These are phyloP conservation scores for Aspergillus homomorphus DNA, from an alignment of 495 filamentous ascomycete genomes.

Conservation along the genomic window DNA sequence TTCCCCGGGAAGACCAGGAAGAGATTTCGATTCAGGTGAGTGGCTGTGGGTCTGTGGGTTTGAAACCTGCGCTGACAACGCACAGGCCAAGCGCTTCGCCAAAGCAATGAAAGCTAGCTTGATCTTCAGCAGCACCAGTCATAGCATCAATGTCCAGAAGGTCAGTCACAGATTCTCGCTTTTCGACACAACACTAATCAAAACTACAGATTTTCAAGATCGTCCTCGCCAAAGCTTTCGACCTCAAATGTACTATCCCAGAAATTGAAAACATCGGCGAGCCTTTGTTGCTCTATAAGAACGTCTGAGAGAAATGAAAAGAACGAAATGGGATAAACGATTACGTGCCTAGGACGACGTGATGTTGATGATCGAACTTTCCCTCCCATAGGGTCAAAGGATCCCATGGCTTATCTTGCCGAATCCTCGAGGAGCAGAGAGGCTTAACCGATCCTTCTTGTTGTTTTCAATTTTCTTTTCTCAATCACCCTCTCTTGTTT, in stretches of 20 bases:
- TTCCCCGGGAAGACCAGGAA: slow-evolving; percentile 94
- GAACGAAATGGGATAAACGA: slow-evolving; percentile 25
- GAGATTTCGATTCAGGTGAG: slow-evolving; percentile 92
- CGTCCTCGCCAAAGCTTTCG: slow-evolving; percentile 96
- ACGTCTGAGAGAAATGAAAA: slow-evolving; percentile 46
- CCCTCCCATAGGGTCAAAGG: slow-evolving; percentile 15
- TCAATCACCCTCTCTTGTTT: slow-evolving; percentile 25
- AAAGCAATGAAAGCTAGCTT: slow-evolving; percentile 96
- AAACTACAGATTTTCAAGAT: slow-evolving; percentile 92
- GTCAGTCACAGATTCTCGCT: slow-evolving; percentile 39
- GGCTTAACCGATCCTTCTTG: slow-evolving; percentile 3
- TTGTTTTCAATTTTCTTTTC: slow-evolving; percentile 21
- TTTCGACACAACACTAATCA: slow-evolving; percentile 16
- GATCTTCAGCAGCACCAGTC: slow-evolving; percentile 97
- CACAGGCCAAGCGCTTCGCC: slow-evolving; percentile 87
- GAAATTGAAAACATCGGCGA: slow-evolving; percentile 98
- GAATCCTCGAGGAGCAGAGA: slow-evolving; percentile 14
- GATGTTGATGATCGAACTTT: slow-evolving; percentile 38
- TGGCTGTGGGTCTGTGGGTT: background rate
- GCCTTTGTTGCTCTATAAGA: slow-evolving; percentile 90
- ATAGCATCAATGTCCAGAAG: slow-evolving; percentile 99
- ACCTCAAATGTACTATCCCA: slow-evolving; percentile 97
- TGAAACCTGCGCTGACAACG: slow-evolving; percentile 10
- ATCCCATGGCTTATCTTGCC: slow-evolving; percentile 8
- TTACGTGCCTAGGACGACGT: slow-evolving; percentile 42